Conservation (phyloP, 805 yeast genomes). For the Ogataea nakhonphanomensis region DNA sequence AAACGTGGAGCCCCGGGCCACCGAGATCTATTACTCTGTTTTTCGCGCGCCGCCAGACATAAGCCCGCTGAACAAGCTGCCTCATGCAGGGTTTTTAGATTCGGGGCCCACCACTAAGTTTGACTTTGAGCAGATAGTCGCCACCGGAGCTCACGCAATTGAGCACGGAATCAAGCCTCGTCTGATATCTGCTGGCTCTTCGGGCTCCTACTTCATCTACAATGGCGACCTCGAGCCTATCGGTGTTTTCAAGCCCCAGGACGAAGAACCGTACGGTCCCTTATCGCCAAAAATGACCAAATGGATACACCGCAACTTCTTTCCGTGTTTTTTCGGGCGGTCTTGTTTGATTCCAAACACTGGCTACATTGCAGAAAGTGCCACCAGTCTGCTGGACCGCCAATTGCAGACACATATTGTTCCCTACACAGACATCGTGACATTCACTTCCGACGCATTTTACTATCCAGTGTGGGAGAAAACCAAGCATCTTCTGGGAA, state of each 20-base stretch:
- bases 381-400: conserved; percentile 63
- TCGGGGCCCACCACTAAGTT: conserved; percentile 26
- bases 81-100: conserved; percentile 24
- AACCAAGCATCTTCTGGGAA: conserved; percentile 18
- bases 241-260: conserved; percentile 74
- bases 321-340: conserved; percentile 75
- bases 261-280: conserved; percentile 80
- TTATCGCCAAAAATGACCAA: conserved; percentile 76
- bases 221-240: conserved; percentile 35
- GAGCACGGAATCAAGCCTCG: conserved; percentile 43
- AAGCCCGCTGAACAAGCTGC: conserved; percentile 27
- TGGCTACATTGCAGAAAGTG: conserved; percentile 70
- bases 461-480: conserved; percentile 52
- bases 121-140: conserved; percentile 40
- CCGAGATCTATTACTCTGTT: conserved; percentile 53
- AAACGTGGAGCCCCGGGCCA: conserved; percentile 23
- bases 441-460: conserved; percentile 45
- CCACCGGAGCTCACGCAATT: conserved; percentile 45
- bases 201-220: conserved; percentile 65
- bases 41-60: conserved; percentile 41
- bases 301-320: conserved; percentile 71
- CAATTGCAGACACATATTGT: conserved; percentile 58
- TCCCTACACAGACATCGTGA: conserved; percentile 61
- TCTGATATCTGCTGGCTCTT: conserved; percentile 61
- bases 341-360: conserved; percentile 69